phyloP scores from a whole-genome alignment of 257 asterid genomes.

The Solanum megistacrolobum region DNA sequence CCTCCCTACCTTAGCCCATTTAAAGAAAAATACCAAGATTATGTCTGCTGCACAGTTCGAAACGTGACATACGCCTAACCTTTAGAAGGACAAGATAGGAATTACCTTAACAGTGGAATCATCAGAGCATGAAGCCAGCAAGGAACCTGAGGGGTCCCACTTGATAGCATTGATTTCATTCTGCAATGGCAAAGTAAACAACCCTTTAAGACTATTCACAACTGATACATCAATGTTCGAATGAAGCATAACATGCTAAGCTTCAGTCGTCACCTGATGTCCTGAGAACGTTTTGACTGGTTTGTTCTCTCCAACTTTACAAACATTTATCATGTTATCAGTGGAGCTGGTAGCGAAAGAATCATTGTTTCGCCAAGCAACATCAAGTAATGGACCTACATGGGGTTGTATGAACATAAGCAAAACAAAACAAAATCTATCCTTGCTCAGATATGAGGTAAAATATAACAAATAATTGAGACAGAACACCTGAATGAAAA shows the following conservation, averaged over 20 bases:
- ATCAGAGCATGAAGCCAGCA: slow-evolving; percentile 97
- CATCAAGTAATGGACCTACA: slow-evolving; percentile 87
- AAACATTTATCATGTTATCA: too few relatives aligned
- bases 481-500: slow-evolving; percentile 65
- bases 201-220: background rate
- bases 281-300: slow-evolving; percentile 41
- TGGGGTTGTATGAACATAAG: background rate
- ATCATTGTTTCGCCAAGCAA: slow-evolving; percentile 86
- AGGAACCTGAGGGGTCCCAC: slow-evolving; percentile 89
- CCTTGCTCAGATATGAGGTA: background rate
- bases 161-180: slow-evolving; percentile 91
- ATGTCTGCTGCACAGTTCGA: background rate
- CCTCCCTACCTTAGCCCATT: background rate
- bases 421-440: background rate
- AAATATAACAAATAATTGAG: background rate
- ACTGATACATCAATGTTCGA: background rate
- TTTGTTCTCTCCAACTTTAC: too few relatives aligned
- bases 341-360: background rate
- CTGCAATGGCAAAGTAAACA: slow-evolving; percentile 15
- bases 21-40: background rate
- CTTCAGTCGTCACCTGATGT: slow-evolving; percentile 50
- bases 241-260: background rate
- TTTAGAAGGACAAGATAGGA: too few relatives aligned
- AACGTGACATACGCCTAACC: background rate
- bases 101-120: slow-evolving; percentile 71